These are phyloP conservation scores for Solanum appendiculatum DNA, from an alignment of 257 asterid genomes.

Conservation along the genomic window DNA sequence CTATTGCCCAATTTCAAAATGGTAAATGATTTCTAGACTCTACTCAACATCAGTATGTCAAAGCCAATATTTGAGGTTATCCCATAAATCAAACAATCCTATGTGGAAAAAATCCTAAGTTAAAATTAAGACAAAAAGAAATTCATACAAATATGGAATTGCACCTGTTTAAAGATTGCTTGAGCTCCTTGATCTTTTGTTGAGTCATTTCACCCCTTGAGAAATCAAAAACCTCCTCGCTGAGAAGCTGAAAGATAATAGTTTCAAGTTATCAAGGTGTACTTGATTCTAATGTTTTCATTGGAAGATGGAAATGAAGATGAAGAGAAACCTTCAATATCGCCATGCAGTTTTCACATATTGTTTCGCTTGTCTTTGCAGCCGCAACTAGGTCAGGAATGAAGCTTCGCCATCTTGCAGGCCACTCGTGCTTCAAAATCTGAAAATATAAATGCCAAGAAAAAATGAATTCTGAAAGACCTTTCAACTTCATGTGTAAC, in stretches of 20 bases:
- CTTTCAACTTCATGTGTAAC: neutral
- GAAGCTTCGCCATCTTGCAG: slow-evolving; percentile 86
- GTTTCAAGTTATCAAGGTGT: slow-evolving; percentile 1
- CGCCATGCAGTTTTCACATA: slow-evolving; percentile 98
- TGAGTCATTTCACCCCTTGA: slow-evolving; percentile 99
- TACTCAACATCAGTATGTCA: neutral
- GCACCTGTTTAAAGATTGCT: slow-evolving; percentile 87
- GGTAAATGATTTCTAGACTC: neutral
- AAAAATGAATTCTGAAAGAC: neutral
- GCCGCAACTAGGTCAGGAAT: slow-evolving; percentile 97
- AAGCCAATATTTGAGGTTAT: neutral
- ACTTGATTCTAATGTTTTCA: neutral
- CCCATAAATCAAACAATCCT: neutral
- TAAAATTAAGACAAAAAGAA: neutral
- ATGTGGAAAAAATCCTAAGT: neutral
- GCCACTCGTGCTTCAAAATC: slow-evolving; percentile 99
- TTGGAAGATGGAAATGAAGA: neutral
- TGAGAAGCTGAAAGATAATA: slow-evolving; percentile 64
- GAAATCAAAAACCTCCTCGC: slow-evolving; percentile 98
- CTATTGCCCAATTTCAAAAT: neutral
- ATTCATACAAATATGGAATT: neutral
- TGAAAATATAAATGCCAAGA: slow-evolving; percentile 14
- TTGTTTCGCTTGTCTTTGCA: slow-evolving; percentile 91
- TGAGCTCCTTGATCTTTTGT: slow-evolving; percentile 92
- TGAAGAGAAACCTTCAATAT: slow-evolving; percentile 52